phyloP scores from a whole-genome alignment of 768 basidiomycete genomes.

The Serendipita sp. region DNA sequence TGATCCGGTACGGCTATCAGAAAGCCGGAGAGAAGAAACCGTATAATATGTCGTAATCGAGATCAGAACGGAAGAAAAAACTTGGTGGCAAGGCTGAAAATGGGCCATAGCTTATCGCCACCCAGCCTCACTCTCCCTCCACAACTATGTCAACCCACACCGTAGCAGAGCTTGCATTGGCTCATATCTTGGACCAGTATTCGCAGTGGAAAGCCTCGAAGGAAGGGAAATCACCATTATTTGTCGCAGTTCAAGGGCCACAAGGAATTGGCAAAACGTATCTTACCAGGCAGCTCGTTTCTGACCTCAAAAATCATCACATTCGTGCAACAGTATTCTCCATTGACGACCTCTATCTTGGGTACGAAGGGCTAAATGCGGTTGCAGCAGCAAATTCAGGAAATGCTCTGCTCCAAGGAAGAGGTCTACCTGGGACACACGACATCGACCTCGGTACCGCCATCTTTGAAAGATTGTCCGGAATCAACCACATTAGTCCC shows the following conservation, averaged over 20 bases:
- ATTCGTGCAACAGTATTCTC: conserved; percentile 52
- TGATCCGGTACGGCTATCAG: too few relatives aligned
- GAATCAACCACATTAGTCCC: conserved; percentile 20
- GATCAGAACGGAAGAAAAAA: too few relatives aligned
- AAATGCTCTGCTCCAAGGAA: conserved; percentile 58
- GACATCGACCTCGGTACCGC: conserved; percentile 51
- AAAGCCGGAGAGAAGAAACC: too few relatives aligned
- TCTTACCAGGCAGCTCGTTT: conserved; percentile 31
- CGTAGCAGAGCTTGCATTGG: neutral
- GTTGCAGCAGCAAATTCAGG: conserved; percentile 40
- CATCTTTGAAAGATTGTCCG: conserved; percentile 35
- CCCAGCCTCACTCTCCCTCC: neutral
- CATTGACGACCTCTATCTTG: conserved; percentile 76
- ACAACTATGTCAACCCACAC: neutral
- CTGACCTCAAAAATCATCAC: conserved; percentile 23
- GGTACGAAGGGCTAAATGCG: conserved; percentile 40
- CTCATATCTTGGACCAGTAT: neutral
- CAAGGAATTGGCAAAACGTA: conserved; percentile 91
- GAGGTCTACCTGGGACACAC: conserved; percentile 91
- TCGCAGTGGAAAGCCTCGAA: neutral
- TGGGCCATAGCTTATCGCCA: neutral
- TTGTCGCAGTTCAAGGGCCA: conserved; percentile 82
- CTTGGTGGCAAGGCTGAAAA: neutral
- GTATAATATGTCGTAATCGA: too few relatives aligned
- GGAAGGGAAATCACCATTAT: conserved; percentile 34